phyloP scores from a whole-genome alignment of 768 basidiomycete genomes.

The Tulasnella sp. region DNA sequence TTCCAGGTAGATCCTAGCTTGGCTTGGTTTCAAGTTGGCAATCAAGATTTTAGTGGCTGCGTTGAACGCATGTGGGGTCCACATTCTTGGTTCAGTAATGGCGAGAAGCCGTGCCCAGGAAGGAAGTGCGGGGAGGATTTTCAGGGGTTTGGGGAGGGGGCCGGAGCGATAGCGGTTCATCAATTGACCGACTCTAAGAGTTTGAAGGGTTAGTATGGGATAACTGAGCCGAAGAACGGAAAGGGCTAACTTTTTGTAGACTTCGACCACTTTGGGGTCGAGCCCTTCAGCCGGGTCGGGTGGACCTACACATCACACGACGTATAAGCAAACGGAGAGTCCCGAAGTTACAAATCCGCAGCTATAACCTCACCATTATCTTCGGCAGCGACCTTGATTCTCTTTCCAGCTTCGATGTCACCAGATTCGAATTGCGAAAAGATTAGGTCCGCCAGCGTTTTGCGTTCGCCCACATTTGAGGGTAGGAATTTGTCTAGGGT shows the following conservation, averaged over 20 bases:
- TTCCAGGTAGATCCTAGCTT: conserved; percentile 85
- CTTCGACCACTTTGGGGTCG: conserved; percentile 21
- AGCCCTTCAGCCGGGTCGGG: conserved; percentile 22
- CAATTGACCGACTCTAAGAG: conserved; percentile 67
- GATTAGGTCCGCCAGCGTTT: conserved; percentile 93
- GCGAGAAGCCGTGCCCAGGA: conserved; percentile 95
- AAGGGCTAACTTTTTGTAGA: conserved; percentile 16
- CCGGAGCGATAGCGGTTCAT: conserved; percentile 88
- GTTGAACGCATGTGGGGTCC: conserved; percentile 92
- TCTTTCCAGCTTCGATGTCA: conserved; percentile 34
- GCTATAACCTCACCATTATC: background rate
- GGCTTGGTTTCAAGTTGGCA: conserved; percentile 91
- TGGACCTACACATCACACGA: background rate
- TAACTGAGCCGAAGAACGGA: background rate
- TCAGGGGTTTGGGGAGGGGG: conserved; percentile 92
- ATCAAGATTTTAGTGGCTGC: conserved; percentile 94
- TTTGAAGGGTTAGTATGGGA: background rate
- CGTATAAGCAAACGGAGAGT: background rate
- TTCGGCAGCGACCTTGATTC: conserved; percentile 1
- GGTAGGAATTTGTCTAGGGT: conserved; percentile 77
- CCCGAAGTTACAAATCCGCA: background rate
- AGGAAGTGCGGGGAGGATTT: conserved; percentile 91
- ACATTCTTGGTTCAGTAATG: conserved; percentile 82
- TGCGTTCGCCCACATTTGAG: conserved; percentile 61
- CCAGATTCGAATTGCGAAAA: conserved; percentile 80